Base-by-base conservation (phyloP, 306 rosid genomes). In the Prosopis cineraria region DNA sequence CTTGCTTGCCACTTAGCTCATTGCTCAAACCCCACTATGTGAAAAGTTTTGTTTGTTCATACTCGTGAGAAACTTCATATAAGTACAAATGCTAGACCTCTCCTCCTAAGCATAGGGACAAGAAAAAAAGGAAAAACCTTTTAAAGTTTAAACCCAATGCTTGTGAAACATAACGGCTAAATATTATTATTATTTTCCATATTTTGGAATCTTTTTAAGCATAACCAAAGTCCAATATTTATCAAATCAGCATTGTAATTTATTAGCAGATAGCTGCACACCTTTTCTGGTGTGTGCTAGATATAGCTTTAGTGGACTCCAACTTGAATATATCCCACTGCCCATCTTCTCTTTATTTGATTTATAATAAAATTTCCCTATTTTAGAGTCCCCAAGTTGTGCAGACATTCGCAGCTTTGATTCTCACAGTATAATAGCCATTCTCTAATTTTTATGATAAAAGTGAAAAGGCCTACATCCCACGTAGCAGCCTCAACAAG, bases 1-100 rank as follows among this genome's bases (percentile, higher is more conserved):
- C 82, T 80, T 85, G 88, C 88, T 87, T 84, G 85, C 90, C 91
- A 86, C 83, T 84, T 82, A 67, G 72, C 79, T 76, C 63, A 30
- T 70, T 20, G 83, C 70, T 60, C 70, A 73, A 80, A 68, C 79
- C 78, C 87, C 85, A 83, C 89, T 65, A 58, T 67, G 69, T 76
- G 64, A 76, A 68, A 86, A 64, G 78, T 86, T 74, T 82, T 79
- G 78, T 87, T 82, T 83, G 82, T 87, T 83, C 84, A 76, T 81
- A 84, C 84, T 77, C 87, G 75, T 43, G 76, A 87, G 77, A 81
- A 83, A 84, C 81, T 78, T 60, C 81, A 72, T 29, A 68, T 22
- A 39, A 75, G 75, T 75, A 47, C 75, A 90, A 70, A 86, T 20
- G 39, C 47, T 53, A 68, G 48, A 40, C 25, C 78, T 84, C 72